phyloP scores from a whole-genome alignment of 164 flowering plant genomes.

The Umbellularia californica region DNA sequence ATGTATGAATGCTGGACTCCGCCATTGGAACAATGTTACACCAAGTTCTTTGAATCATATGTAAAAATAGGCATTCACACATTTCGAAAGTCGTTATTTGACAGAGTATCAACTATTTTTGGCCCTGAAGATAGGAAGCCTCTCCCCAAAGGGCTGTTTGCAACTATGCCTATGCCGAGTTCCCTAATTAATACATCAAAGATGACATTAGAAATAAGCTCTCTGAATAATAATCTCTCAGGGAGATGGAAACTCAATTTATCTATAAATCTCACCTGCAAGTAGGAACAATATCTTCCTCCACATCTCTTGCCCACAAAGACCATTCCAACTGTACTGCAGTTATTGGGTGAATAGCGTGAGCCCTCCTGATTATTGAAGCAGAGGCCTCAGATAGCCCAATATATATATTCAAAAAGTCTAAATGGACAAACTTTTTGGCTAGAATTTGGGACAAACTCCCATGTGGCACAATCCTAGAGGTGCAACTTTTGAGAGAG shows the following conservation, averaged over 20 bases:
- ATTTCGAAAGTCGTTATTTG: constrained; percentile 40
- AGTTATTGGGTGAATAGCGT: constrained; percentile 24
- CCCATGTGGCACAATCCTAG: too few species aligned
- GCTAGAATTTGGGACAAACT: too few species aligned
- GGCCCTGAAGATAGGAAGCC: constrained; percentile 55
- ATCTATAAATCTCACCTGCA: constrained; percentile 15
- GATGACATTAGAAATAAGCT: too few species aligned
- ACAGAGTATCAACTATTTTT: constrained; percentile 30
- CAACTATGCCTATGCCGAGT: too few species aligned
- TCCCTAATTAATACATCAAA: too few species aligned
- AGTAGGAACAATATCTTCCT: constrained; percentile 24
- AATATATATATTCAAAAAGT: too few species aligned
- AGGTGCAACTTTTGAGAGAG: too few species aligned
- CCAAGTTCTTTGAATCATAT: background rate
- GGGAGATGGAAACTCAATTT: background rate
- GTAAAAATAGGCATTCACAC: constrained; percentile 12
- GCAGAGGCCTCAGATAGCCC: constrained; percentile 27
- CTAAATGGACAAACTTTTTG: too few species aligned
- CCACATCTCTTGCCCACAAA: constrained; percentile 21
- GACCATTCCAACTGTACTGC: constrained; percentile 27
- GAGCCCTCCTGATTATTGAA: constrained; percentile 24
- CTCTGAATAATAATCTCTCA: background rate
- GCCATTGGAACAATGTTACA: background rate
- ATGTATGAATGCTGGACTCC: too few species aligned
- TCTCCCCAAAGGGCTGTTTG: constrained; percentile 53